Conservation (phyloP, 139 green algal species). For the Coelastrella sp. region DNA sequence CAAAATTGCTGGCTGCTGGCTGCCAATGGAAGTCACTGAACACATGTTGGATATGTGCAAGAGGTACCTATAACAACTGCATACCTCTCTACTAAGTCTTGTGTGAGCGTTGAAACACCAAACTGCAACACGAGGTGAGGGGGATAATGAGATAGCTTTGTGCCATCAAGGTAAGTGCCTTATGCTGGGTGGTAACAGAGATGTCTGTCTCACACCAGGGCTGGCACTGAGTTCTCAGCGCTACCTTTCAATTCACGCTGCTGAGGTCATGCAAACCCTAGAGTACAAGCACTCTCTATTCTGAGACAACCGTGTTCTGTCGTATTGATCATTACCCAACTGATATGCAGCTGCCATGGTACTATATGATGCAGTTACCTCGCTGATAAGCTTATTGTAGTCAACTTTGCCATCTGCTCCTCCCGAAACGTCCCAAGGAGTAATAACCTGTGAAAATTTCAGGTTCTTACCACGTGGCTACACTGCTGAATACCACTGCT, state of each 20-base stretch:
- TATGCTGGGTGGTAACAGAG: neutral
- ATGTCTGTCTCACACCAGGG: neutral
- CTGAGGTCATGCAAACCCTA: too few relatives aligned
- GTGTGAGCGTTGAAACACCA: conserved; percentile 45
- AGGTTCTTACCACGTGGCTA: neutral
- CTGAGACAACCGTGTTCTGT: too few relatives aligned
- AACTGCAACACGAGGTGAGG: neutral
- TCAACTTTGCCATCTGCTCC: conserved; percentile 93
- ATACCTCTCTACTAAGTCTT: conserved; percentile 44
- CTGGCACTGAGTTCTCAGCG: too few relatives aligned
- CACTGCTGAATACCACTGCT: neutral
- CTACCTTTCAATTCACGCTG: too few relatives aligned
- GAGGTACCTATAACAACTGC: neutral
- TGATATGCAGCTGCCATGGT: too few relatives aligned
- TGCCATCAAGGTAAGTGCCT: neutral
- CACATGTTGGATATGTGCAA: too few relatives aligned
- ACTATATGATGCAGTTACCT: too few relatives aligned
- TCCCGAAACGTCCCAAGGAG: conserved; percentile 93
- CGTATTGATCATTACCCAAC: too few relatives aligned
- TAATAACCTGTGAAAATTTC: conserved; percentile 57
- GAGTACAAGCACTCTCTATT: too few relatives aligned
- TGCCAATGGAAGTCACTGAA: neutral
- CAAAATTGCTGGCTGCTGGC: too few relatives aligned
- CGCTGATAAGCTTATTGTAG: conserved; percentile 94
- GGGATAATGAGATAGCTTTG: neutral